phyloP scores from a whole-genome alignment of 331 rosid species.

The Acacia pycnantha region DNA sequence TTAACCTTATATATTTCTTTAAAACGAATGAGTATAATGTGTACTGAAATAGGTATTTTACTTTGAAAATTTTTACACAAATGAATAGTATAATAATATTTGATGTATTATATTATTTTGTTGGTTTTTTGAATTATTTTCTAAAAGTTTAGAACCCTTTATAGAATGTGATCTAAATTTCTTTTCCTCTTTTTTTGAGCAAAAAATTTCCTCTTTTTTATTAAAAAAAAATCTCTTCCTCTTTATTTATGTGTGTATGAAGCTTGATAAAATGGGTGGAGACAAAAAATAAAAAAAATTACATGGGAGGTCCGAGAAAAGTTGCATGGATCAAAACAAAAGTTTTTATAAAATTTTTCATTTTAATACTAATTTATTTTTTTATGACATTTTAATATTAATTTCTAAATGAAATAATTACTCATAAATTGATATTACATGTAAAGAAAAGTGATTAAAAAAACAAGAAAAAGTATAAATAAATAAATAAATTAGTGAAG shows the following conservation, averaged over 20 bases:
- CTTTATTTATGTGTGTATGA: background rate
- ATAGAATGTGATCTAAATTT: background rate
- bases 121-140: too few species aligned
- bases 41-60: too few species aligned
- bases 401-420: too few species aligned
- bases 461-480: background rate
- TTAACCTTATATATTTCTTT: too few species aligned
- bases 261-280: background rate
- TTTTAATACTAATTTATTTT: too few species aligned
- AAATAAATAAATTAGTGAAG: background rate
- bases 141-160: background rate
- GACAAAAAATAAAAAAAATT: too few species aligned
- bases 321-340: too few species aligned
- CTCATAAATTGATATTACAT: background rate
- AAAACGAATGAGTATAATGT: too few species aligned
- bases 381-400: too few species aligned
- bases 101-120: background rate
- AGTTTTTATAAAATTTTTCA: too few species aligned
- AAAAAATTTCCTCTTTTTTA: background rate
- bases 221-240: background rate
- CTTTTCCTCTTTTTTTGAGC: background rate
- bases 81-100: too few species aligned
- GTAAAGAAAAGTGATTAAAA: conserved; percentile 15
- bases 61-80: background rate
- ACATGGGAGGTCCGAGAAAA: too few species aligned